Evolutionary conservation across 1,284 basidiomycete genomes (phyloP).

Genomic region (Ustilago vetiveriae): DNA sequence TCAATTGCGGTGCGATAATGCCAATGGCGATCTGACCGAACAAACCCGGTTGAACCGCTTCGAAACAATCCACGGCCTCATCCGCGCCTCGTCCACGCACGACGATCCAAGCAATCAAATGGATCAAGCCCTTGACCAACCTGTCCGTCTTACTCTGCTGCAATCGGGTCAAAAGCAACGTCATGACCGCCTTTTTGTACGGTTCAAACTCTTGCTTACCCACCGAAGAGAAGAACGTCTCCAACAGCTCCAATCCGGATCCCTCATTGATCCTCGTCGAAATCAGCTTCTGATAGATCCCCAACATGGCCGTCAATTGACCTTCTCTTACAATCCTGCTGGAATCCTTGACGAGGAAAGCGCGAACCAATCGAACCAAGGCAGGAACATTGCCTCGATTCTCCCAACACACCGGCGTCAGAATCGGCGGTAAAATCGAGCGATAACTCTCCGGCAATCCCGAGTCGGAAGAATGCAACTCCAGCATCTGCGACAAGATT

Average conservation of each 20-base stretch:
- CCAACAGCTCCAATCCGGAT: constrained; percentile 89
- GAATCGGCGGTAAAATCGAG: constrained; percentile 80
- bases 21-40: constrained; percentile 84
- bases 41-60: constrained; percentile 82
- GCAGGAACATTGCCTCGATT: constrained; percentile 96
- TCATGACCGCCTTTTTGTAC: constrained; percentile 81
- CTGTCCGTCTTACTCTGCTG: constrained; percentile 89
- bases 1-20: constrained; percentile 82
- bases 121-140: constrained; percentile 83
- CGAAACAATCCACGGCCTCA: constrained; percentile 78
- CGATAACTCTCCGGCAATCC: constrained; percentile 81
- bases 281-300: constrained; percentile 90
- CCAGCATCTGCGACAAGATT: constrained; percentile 93
- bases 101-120: constrained; percentile 76
- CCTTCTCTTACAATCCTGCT: constrained; percentile 76
- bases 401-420: constrained; percentile 89
- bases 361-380: constrained; percentile 85
- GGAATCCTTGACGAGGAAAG: constrained; percentile 81
- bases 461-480: constrained; percentile 74
- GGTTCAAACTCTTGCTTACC: constrained; percentile 75
- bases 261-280: constrained; percentile 87
- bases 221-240: constrained; percentile 78
- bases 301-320: constrained; percentile 82
- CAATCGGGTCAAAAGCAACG: constrained; percentile 83
- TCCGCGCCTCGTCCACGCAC: constrained; percentile 71